Evolutionary conservation across 495 filamentous ascomycete genomes (phyloP).

Genomic region (Podospora pseudoanserina): DNA sequence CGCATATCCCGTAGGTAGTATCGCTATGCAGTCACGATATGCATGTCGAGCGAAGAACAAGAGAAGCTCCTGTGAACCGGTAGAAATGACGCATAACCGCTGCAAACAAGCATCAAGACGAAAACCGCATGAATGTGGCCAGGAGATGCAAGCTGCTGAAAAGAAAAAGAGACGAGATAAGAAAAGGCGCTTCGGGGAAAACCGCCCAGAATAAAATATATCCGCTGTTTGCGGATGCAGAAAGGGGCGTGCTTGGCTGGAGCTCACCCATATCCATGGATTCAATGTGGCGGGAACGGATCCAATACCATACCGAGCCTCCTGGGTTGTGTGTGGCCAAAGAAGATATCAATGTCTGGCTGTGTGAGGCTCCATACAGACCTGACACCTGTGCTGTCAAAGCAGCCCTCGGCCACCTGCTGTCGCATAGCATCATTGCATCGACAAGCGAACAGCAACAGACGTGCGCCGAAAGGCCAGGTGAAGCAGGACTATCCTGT

Average conservation of each 20-base stretch:
- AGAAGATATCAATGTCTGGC: background rate
- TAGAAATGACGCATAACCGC: background rate
- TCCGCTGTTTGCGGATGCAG: background rate
- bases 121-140: background rate
- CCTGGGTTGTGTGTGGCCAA: background rate
- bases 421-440: too few species aligned
- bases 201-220: background rate
- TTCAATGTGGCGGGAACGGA: background rate
- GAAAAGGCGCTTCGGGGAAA: background rate
- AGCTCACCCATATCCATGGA: background rate
- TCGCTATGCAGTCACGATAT: background rate
- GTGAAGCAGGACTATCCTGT: background rate
- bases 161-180: background rate
- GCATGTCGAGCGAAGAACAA: background rate
- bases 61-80: background rate
- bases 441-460: background rate
- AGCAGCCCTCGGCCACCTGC: too few species aligned
- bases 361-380: background rate
- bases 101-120: background rate
- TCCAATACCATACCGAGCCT: background rate
- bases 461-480: background rate
- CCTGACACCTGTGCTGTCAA: background rate
- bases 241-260: background rate
- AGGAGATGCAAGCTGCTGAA: background rate
- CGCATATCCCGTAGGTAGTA: background rate